Base-by-base conservation (phyloP, 306 rosid genomes). In the Leucaena leucocephala region DNA sequence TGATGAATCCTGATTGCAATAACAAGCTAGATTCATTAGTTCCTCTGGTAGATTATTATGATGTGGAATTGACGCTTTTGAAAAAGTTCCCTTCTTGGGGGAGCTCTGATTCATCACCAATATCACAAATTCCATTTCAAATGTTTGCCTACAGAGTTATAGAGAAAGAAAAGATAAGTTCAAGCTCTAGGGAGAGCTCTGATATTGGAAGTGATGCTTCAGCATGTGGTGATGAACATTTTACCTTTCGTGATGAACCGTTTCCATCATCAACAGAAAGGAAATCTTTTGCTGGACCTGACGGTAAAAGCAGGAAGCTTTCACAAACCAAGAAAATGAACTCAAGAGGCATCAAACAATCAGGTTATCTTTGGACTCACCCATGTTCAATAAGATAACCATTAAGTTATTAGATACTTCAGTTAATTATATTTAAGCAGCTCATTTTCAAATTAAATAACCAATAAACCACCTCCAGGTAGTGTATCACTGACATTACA, bases 201-300 rank as follows among this genome's bases (percentile, higher is more conserved):
- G 98, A 91, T 82, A 88, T 93, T 34, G 96, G 89, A 82, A 91
- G 96, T 21, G 97, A 92, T 27, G 87, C 91, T 83, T 94, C 98
- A 44, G 79, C 81, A 3, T 85, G 92, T 63, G 93, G 94, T 54
- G 97, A 92, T 78, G 97, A 93, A 19, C 75, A 54, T 16, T 75
- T 52, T 40, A 69, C 87, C 45, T 79, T 83, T 14, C 76, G 86
- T n/a, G 98, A 95, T 14, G 97, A 92, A 72, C 83, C 89, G 38
- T 71, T 84, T 86, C 85, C 78, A 16, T 46, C 88, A 3, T 22
- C 68, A 55, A 64, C 71, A n/a, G 94, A 87, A 71, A 85, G 88
- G 82, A 91, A 82, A 82, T 5, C 86, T 70, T 84, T 49, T 45
- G 33, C 70, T 70, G 74, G 86, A 65, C 75, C 83, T 57, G 91